Evolutionary conservation across 768 basidiomycete species (phyloP), one percentile per base, ranked within the genome.

Genomic region (Hebeloma cylindrosporum): DNA sequence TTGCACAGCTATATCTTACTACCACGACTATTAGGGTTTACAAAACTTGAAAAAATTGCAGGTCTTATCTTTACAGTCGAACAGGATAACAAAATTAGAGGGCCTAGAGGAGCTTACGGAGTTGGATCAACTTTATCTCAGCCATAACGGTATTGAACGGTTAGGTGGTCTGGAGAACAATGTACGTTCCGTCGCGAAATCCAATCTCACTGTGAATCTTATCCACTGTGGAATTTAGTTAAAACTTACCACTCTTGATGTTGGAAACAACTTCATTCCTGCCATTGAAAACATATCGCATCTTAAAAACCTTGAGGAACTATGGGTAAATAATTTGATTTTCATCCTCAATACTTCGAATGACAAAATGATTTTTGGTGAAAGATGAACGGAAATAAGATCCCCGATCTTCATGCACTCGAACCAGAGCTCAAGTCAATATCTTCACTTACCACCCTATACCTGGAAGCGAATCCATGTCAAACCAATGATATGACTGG

Each of bases 401-500:
- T 99, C 31, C 71, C 82, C 3, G 78, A 83, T 48, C 68, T 97
- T 6, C 72, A 67, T 6, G 72, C 78, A 2, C 69, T 98, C 5
- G 85, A 88, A 27, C 62, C 73, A 0, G 77, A 94, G 60, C 75
- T 95, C 42, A 63, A 67, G 45, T 68, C 75, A 9, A 71, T 90
- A 22, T 37, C 66, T 5, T 73, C 80, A 1, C 73, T 99, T 9
- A 75, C 85, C 60, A 99, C 96, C 1, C 73, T 99, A 5, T 99
- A 99, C 62, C 79, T 99, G 18, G 96, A 99, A 67, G 85, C 81
- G 4, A 99, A 99, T 60, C 96, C 96, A 2, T 88, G 92, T 52
- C 93, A 99, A 61, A 73, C 65, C 33, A 74, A 71, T 10, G 90
- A 97, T 57, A 85, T 79, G 63, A 70, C 77, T 2, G 78, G 74